Evolutionary conservation across 2,329 filamentous ascomycete species (phyloP), one percentile per base, ranked within the genome.

Genomic region (Corinectria fuckeliana): DNA sequence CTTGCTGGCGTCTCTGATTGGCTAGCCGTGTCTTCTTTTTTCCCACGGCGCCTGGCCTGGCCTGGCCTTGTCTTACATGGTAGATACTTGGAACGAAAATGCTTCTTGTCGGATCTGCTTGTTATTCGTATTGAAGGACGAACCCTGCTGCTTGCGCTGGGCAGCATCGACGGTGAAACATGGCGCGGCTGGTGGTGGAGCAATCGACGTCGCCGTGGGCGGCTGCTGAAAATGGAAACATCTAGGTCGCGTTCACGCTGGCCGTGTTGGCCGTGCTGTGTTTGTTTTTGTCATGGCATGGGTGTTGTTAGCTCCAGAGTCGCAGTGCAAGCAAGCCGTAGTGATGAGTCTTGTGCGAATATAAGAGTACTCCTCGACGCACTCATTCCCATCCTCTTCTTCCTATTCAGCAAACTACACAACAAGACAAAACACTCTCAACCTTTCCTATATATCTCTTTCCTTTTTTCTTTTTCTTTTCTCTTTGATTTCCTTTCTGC

Each of bases 201-300:
- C 11, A 14, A n/a, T 23, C 14, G 18, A 42, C 20, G 39, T 25
- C 39, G 20, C 7, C 21, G 20, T 49, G 44, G 56, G 68, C 65
- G 67, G 67, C 53, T 71, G 66, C 67, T 71, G 65, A 56, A 64
- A 61, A 58, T 69, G 64, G 65, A 66, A 71, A 61, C 58, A 58
- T 49, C 30, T 36, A 16, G 51, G 48, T 32, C 41, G 44, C 39
- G 34, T 39, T 28, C 10, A 44, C 4, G 45, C 44, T 58, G 56
- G 34, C 41, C 28, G 20, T 49, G 36, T 50, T 18, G 7, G 41
- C n/a, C n/a, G 11, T 41, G 28, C 20, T 54, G 56, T 28, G 28
- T 30, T 36, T 42, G 36, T 41, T 20, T 30, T 41, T 39, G 9
- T 44, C 28, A 45, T 51, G 39, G n/a, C 25, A 30, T 41, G 30